A percentile compares a stretch with the other conserved stretches of the same genome.
phyloP scores from a whole-genome alignment of 495 filamentous ascomycete species.

The Physcia stellaris region DNA sequence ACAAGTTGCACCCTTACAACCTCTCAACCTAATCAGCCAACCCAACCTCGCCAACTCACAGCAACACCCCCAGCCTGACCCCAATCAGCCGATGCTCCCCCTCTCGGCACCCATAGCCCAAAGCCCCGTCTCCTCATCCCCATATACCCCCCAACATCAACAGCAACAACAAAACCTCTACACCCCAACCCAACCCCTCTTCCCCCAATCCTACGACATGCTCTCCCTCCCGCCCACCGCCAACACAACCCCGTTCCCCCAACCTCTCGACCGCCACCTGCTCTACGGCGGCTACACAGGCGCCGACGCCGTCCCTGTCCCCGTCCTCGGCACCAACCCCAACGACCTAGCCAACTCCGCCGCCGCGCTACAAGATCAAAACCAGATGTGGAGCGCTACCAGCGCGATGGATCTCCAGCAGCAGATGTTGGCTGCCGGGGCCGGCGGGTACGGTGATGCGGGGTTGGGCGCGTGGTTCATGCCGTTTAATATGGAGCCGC shows the following conservation, averaged over 20 bases:
- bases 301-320: slow-evolving; percentile 33
- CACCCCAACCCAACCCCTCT: slow-evolving; percentile 12
- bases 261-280: slow-evolving; percentile 66
- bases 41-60: slow-evolving; percentile 13
- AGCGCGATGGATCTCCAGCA: slow-evolving; percentile 4
- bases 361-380: slow-evolving; percentile 1
- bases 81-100: slow-evolving; percentile 13
- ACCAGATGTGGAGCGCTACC: slow-evolving; percentile 8
- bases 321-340: slow-evolving; percentile 10
- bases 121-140: slow-evolving; percentile 20
- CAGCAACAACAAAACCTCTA: slow-evolving; percentile 27
- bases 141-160: slow-evolving; percentile 23
- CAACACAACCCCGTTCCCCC: slow-evolving; percentile 39
- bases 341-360: slow-evolving; percentile 3
- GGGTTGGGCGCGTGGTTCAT: slow-evolving; percentile 80
- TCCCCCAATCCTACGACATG: slow-evolving; percentile 20
- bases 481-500: slow-evolving; percentile 83
- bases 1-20: too few species aligned
- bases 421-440: slow-evolving; percentile 6
- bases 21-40: slow-evolving; percentile 10
- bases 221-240: slow-evolving; percentile 27
- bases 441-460: slow-evolving; percentile 7
- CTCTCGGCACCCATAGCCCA: slow-evolving; percentile 19
- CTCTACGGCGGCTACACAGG: slow-evolving; percentile 66
- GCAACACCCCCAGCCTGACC: slow-evolving; percentile 10